Conservation (phyloP, 164 flowering plant genomes). For the Kingdonia uniflora region DNA sequence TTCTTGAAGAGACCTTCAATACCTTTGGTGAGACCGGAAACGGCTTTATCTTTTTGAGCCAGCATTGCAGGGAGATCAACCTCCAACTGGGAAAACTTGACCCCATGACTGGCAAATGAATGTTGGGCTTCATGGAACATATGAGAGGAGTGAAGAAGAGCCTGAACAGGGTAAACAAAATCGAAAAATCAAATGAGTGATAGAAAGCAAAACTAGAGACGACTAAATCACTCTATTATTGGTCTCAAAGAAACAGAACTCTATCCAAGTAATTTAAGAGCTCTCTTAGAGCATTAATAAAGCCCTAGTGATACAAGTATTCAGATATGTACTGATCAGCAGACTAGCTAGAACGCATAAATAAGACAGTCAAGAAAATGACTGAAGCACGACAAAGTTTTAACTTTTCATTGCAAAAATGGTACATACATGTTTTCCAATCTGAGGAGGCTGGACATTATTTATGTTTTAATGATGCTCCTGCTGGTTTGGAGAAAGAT, state of each 20-base stretch:
- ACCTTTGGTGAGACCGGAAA: conserved; percentile 58
- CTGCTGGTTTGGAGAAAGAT: too few relatives aligned
- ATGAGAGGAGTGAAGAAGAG: conserved; percentile 91
- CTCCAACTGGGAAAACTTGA: conserved; percentile 65
- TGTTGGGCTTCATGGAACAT: conserved; percentile 92
- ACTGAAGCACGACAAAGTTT: too few relatives aligned
- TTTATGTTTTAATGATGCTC: too few relatives aligned
- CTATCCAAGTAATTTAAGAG: too few relatives aligned
- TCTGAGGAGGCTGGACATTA: too few relatives aligned
- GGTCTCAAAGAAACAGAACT: neutral
- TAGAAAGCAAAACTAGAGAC: neutral
- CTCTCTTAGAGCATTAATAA: too few relatives aligned
- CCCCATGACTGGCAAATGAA: conserved; percentile 73
- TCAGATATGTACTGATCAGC: too few relatives aligned
- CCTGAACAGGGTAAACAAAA: conserved; percentile 20
- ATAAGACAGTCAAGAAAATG: too few relatives aligned
- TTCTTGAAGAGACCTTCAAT: conserved; percentile 93
- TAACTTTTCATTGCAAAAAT: too few relatives aligned
- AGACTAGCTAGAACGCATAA: too few relatives aligned
- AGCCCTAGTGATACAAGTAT: too few relatives aligned
- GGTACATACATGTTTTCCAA: too few relatives aligned
- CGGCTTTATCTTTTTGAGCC: conserved; percentile 88
- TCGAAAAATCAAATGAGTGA: neutral
- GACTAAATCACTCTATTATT: neutral
- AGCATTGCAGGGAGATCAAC: conserved; percentile 89